Percentiles rank a stretch among this genome's conserved stretches.
These are phyloP conservation scores for Sordaria brevicollis DNA, from an alignment of 495 filamentous ascomycete genomes.

Conservation along the genomic window DNA sequence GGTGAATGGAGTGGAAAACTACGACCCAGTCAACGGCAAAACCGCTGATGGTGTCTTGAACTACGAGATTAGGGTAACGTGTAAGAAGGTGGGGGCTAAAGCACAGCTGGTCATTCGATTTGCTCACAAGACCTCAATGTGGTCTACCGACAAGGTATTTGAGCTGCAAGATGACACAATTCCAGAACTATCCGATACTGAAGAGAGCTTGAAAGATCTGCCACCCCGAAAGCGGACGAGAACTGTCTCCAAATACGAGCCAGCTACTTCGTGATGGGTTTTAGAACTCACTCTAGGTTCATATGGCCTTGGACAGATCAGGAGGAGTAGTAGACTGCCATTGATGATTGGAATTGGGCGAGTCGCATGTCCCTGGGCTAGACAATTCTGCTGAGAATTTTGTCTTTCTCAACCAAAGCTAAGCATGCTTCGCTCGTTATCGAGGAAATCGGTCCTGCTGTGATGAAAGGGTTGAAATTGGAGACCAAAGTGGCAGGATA, in stretches of 20 bases:
- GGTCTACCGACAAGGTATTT: not conserved
- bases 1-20: not conserved
- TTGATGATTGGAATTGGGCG: rapidly evolving
- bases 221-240: not conserved
- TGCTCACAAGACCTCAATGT: not conserved
- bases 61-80: not conserved
- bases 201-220: not conserved
- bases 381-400: no score
- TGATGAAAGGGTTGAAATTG: no score
- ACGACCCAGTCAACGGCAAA: not conserved
- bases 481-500: no score
- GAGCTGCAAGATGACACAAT: not conserved
- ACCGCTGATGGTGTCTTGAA: not conserved
- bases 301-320: not conserved
- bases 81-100: not conserved
- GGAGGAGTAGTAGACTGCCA: not conserved
- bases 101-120: not conserved
- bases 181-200: not conserved
- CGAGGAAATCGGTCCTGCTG: no score
- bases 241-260: not conserved
- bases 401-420: no score
- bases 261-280: not conserved
- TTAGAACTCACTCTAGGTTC: not conserved
- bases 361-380: no score
- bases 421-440: no score